Evolutionary conservation across 306 rosid genomes (phyloP).

Genomic region (Alnus glutinosa): DNA sequence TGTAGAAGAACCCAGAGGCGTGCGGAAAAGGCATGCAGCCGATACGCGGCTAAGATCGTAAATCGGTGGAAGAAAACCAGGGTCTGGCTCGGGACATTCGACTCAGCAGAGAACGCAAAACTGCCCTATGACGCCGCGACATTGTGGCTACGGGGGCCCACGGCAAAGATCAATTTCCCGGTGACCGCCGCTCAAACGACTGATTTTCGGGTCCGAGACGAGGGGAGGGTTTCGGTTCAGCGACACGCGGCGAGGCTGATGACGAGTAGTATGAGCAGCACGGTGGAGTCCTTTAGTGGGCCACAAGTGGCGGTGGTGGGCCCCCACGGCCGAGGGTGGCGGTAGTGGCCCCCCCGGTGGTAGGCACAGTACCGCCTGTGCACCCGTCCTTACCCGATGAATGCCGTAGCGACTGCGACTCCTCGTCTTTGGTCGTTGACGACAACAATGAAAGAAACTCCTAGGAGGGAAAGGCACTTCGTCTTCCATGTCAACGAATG

Average conservation of each 20-base stretch:
- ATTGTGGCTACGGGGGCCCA: constrained; percentile 68
- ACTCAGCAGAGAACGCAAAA: constrained; percentile 68
- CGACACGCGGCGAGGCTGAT: constrained; percentile 44
- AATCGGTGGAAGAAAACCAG: constrained; percentile 86
- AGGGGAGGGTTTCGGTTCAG: constrained; percentile 32
- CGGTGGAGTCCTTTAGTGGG: constrained; percentile 87
- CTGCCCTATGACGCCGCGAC: constrained; percentile 81
- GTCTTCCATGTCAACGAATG: too few relatives aligned
- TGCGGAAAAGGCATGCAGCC: constrained; percentile 85
- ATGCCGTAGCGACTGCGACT: constrained; percentile 88
- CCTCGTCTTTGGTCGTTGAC: constrained; percentile 79
- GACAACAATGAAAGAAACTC: constrained; percentile 28
- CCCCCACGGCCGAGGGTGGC: too few relatives aligned
- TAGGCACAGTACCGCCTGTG: constrained; percentile 30
- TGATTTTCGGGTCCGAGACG: constrained; percentile 25
- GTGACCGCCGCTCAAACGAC: constrained; percentile 22
- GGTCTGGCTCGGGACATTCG: constrained; percentile 92
- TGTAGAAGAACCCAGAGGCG: constrained; percentile 48
- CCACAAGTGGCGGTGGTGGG: constrained; percentile 41
- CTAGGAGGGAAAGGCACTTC: too few relatives aligned
- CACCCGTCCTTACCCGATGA: constrained; percentile 47
- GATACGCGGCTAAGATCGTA: constrained; percentile 91
- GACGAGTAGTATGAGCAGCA: constrained; percentile 83
- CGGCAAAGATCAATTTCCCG: constrained; percentile 81
- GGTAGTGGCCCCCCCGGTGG: constrained; percentile 16